Base-by-base conservation (phyloP, 176 grass and related monocot genomes). In the Oryza glumipatula region DNA sequence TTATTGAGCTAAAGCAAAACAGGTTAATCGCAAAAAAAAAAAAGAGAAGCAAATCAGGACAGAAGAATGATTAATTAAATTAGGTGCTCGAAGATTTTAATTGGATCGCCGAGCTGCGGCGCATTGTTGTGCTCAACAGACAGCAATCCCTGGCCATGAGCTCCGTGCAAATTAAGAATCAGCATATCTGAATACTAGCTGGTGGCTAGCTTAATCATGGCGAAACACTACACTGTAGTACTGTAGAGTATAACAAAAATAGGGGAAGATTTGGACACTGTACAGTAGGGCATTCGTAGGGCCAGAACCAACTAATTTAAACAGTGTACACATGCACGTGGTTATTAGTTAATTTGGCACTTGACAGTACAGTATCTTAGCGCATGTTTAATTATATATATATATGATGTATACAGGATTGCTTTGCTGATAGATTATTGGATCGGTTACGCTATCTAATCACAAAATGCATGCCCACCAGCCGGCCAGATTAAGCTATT, bases 181-280 rank as follows among this genome's bases (percentile, higher is more conserved):
- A 5, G 49, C 15, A 4, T 65, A 65, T 41, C 39, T 45, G 17
- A 60, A 67, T 74, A 67, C 36, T 36, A 67, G 13, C 4, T 22
- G 80, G 82, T 81, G 82, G 76, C 22, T 81, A 77, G 70, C 22
- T 33, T 72, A 76, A 77, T 82, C 43, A 85, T 72, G 65, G 72
- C 52, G 13, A 51, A 56, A 46, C 22, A 33, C 45, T 74, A 28
- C 3, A 46, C 8, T 10, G 22, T 12, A 39, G 15, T 11, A 39
- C 68, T 45, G 56, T 68, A 49, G 32, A 48, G 41, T 7, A 36
- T 64, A 30, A 19, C 43, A 16, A 15, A 61, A 38, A 67, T 66
- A n/a, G 39, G 39, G 76, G 44, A 48, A 38, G 67, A 70, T 64
- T 14, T 32, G 32, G 49, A 43, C 43, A 51, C 65, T 26, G 43